A percentile compares a stretch with the other conserved stretches of the same genome.
phyloP scores from a whole-genome alignment of 176 grass and related monocot genomes.

The Cenchrus americanus region DNA sequence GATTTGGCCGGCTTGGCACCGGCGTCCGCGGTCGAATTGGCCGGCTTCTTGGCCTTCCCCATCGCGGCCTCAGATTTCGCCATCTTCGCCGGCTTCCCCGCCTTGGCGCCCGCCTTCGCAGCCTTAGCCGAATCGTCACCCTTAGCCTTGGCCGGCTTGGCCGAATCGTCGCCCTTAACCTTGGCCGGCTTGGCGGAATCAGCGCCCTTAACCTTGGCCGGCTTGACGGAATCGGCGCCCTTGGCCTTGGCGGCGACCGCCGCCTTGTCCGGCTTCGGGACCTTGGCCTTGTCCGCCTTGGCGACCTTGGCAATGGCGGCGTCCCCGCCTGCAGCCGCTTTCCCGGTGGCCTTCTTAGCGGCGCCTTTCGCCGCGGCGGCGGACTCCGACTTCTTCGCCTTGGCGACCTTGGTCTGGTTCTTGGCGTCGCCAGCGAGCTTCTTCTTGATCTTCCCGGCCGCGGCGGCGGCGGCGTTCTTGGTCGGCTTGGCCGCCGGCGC shows the following conservation, averaged over 20 bases:
- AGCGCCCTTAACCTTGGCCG: background rate
- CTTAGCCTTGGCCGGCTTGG: conserved; percentile 32
- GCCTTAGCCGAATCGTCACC: background rate
- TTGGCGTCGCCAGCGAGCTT: conserved; percentile 56
- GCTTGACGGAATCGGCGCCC: conserved; percentile 22
- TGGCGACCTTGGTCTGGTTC: conserved; percentile 71
- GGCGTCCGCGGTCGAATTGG: conserved; percentile 35
- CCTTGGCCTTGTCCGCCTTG: conserved; percentile 46
- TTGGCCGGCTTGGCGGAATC: conserved; percentile 46
- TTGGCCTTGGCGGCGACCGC: conserved; percentile 36
- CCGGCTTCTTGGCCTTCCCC: conserved; percentile 58
- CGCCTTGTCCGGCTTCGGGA: conserved; percentile 58
- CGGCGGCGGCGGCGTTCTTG: conserved; percentile 18
- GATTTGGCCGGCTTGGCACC: conserved; percentile 46
- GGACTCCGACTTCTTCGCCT: conserved; percentile 69
- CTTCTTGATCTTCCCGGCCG: conserved; percentile 48
- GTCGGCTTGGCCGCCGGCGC: conserved; percentile 1
- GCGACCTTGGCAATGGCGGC: conserved; percentile 48
- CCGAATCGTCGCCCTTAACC: background rate
- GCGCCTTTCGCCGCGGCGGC: conserved; percentile 16
- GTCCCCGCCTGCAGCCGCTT: background rate
- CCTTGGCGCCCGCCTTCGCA: conserved; percentile 42
- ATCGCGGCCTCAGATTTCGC: conserved; percentile 55
- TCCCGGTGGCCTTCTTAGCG: conserved; percentile 25
- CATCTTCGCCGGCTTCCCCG: conserved; percentile 50